These are phyloP conservation scores for Fusarium napiforme DNA, from an alignment of 2,329 filamentous ascomycete species.

Conservation along the genomic window DNA sequence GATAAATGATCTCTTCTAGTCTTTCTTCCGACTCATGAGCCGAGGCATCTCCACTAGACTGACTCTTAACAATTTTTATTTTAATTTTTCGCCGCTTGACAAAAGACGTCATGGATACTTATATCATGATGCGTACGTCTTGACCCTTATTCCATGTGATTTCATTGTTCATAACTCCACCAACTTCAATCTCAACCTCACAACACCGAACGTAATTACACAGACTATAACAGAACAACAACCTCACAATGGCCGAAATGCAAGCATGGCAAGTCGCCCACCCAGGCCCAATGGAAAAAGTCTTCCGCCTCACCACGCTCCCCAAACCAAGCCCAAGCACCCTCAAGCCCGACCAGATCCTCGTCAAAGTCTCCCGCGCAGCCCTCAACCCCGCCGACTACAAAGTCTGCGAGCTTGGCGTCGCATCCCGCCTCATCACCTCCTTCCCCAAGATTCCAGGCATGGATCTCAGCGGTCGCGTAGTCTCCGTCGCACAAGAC, in stretches of 20 bases:
- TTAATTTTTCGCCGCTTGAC: neutral
- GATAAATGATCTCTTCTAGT: neutral
- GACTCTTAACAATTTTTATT: constrained; percentile 7
- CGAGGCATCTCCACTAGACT: constrained; percentile 30
- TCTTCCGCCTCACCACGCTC: constrained; percentile 35
- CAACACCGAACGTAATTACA: neutral
- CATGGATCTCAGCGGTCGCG: constrained; percentile 63
- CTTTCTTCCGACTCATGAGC: neutral
- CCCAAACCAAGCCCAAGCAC: constrained; percentile 35
- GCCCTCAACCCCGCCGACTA: constrained; percentile 62
- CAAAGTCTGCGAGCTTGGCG: constrained; percentile 57
- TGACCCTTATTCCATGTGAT: neutral
- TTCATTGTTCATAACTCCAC: neutral
- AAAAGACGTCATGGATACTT: constrained; percentile 28
- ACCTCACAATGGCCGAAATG: constrained; percentile 37
- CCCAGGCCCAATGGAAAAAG: constrained; percentile 42
- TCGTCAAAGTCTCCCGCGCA: constrained; percentile 57
- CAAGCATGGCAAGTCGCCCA: constrained; percentile 44
- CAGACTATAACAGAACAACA: no score
- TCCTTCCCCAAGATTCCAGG: constrained; percentile 57
- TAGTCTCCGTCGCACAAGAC: constrained; percentile 50
- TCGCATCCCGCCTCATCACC: constrained; percentile 48
- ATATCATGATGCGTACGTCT: neutral
- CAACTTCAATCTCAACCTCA: neutral
- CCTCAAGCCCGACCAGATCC: constrained; percentile 48